phyloP scores from a whole-genome alignment of 2,329 filamentous ascomycete genomes.

The Aquanectria penicillioides region DNA sequence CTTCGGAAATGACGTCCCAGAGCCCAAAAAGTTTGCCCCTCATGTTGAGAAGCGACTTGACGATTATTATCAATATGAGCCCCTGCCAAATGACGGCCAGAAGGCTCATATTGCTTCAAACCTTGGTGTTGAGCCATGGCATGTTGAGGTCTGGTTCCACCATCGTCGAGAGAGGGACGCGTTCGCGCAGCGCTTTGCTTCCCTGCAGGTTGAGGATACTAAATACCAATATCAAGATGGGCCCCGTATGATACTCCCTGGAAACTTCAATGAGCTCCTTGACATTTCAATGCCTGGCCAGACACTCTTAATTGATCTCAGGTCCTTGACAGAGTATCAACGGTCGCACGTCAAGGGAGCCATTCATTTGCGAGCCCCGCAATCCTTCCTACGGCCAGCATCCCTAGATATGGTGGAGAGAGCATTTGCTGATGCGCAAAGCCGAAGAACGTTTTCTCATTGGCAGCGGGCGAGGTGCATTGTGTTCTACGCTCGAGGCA shows the following conservation, averaged over 20 bases:
- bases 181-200: slow-evolving; percentile 56
- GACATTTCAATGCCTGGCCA: slow-evolving; percentile 60
- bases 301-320: slow-evolving; percentile 60
- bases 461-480: slow-evolving; percentile 60
- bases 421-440: slow-evolving; percentile 60
- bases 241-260: slow-evolving; percentile 61
- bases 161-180: slow-evolving; percentile 61
- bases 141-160: slow-evolving; percentile 66
- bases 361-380: slow-evolving; percentile 61
- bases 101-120: slow-evolving; percentile 65
- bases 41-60: slow-evolving; percentile 63
- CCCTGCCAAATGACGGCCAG: slow-evolving; percentile 59
- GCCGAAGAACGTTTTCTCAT: slow-evolving; percentile 56
- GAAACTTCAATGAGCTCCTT: slow-evolving; percentile 60
- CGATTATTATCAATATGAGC: slow-evolving; percentile 61
- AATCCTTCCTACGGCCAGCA: slow-evolving; percentile 58
- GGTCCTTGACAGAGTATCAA: slow-evolving; percentile 57
- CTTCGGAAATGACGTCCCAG: slow-evolving; percentile 51
- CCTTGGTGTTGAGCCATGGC: slow-evolving; percentile 60
- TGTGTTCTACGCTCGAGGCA: slow-evolving; percentile 62
- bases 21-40: slow-evolving; percentile 57
- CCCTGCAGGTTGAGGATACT: slow-evolving; percentile 53
- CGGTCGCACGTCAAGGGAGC: slow-evolving; percentile 63
- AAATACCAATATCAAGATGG: slow-evolving; percentile 44
- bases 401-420: slow-evolving; percentile 62